phyloP scores from a whole-genome alignment of 345 rosid species.

The Salix purpurea region DNA sequence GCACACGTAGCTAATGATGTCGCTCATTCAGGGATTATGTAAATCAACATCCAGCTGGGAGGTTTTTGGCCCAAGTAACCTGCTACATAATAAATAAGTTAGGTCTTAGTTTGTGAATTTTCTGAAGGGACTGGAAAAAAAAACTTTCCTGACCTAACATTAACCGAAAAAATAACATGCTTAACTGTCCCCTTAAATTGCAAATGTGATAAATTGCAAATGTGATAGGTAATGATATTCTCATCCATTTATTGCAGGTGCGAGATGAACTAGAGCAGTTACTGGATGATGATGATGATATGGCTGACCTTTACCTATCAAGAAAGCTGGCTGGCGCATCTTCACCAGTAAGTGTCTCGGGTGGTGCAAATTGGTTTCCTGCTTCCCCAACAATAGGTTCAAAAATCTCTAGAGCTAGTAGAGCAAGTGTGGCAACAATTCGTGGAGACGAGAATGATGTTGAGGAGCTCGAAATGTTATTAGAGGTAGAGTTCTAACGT shows the following conservation, averaged over 20 bases:
- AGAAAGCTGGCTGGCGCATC: constrained; percentile 68
- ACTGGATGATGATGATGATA: constrained; percentile 96
- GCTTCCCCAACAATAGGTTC: constrained; percentile 90
- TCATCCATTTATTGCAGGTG: constrained; percentile 44
- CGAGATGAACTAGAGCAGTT: constrained; percentile 95
- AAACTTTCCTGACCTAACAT: background rate
- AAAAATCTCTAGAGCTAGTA: constrained; percentile 88
- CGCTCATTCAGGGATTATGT: background rate
- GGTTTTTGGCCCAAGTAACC: background rate
- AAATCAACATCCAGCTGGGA: background rate
- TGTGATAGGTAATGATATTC: background rate
- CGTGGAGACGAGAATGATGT: constrained; percentile 95
- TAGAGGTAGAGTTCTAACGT: constrained; percentile 50
- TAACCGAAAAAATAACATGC: background rate
- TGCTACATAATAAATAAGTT: background rate
- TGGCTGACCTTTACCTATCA: constrained; percentile 94
- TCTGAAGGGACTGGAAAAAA: background rate
- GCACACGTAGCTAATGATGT: background rate
- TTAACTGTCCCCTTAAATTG: background rate
- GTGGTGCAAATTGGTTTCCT: constrained; percentile 68
- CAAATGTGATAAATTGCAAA: background rate
- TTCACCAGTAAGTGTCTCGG: constrained; percentile 68
- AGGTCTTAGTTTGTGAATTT: background rate
- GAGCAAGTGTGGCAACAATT: constrained; percentile 71
- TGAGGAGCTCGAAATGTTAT: constrained; percentile 97